These are phyloP conservation scores for Macrolepiota albuminosa DNA, from an alignment of 768 basidiomycete genomes.

Conservation along the genomic window DNA sequence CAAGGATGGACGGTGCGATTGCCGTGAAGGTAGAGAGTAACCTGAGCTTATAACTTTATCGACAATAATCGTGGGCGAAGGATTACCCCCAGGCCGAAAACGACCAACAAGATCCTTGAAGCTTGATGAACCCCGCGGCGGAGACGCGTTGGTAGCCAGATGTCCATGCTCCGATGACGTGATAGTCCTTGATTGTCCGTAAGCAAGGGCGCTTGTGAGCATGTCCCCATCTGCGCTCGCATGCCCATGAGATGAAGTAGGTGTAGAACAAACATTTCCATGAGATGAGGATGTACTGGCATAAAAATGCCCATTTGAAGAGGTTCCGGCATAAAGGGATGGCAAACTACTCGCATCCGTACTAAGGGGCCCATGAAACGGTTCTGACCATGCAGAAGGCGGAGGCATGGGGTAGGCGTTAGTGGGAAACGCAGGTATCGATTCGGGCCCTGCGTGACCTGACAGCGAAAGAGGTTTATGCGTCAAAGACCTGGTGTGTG, in stretches of 20 bases:
- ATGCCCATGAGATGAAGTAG: conserved; percentile 6
- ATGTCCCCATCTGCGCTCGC: background rate
- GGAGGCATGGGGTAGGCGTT: conserved; percentile 1
- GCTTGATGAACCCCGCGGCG: background rate
- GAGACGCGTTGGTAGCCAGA: background rate
- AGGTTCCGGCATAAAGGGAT: conserved; percentile 2
- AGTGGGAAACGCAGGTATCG: background rate
- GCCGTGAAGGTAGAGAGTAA: background rate
- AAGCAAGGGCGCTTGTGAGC: background rate
- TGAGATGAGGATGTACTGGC: conserved; percentile 8
- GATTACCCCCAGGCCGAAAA: background rate
- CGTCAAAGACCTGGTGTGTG: conserved; percentile 15
- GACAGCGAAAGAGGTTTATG: conserved; percentile 17
- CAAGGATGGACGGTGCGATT: background rate
- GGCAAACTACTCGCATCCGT: conserved; percentile 2
- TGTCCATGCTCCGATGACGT: conserved; percentile 5
- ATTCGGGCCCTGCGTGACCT: conserved; percentile 11
- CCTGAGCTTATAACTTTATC: conserved; percentile 2
- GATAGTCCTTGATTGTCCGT: conserved; percentile 1
- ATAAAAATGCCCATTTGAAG: background rate
- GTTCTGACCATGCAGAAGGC: conserved; percentile 3
- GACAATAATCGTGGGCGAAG: conserved; percentile 7
- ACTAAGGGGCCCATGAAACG: background rate
- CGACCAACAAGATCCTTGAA: conserved; percentile 5
- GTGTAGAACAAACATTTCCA: background rate